Evolutionary conservation across 2,329 filamentous ascomycete species (phyloP), one percentile per base, ranked within the genome.

Genomic region (Teratosphaeria viscida): DNA sequence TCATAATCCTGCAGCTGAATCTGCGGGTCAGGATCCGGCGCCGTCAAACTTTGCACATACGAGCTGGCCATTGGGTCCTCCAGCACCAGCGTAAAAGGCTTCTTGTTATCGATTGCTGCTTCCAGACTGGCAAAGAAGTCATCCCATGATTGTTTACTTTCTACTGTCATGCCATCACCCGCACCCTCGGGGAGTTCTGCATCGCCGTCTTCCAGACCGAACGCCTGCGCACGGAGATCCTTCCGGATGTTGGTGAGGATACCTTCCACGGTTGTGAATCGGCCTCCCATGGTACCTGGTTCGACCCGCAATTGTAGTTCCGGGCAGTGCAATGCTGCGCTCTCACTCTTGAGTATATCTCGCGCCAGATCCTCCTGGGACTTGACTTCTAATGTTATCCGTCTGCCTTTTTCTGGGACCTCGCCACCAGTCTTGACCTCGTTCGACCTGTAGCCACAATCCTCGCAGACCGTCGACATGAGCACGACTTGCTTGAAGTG

Each of bases 361-460:
- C 94, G 85, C 12, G 86, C 87, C 52, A 99, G 81, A 73, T 99
- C 94, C 60, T 85, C 81, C 54, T 59, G 35, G 78, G 72, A 37
- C 76, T 84, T 61, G 85, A 97, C 87, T 57, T 81, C 78, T 29
- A 99, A 81, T 0, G 83, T 91, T 67, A 96, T 95, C 66, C 86
- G 87, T 74, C 88, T 88, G 62, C 94, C 94, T 71, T 88, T 85
- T 59, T 87, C 87, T 8, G 94, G 94, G 26, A 99, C 87, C 69
- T 88, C 92, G 58, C 94, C 94, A 64, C 94, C 94, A 0, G 94
- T 97, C 81, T 97, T 97, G 72, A 99, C 90, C 73, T 99, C 94
- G 75, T 95, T 97, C 67, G 88, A 94, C 63, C 90, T 87, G 79
- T 97, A 74, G 60, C 92, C 92, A 72, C 94, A 99, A 73, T 87